Base-by-base conservation (phyloP, 345 rosid genomes). In the Gossypium longicalyx region DNA sequence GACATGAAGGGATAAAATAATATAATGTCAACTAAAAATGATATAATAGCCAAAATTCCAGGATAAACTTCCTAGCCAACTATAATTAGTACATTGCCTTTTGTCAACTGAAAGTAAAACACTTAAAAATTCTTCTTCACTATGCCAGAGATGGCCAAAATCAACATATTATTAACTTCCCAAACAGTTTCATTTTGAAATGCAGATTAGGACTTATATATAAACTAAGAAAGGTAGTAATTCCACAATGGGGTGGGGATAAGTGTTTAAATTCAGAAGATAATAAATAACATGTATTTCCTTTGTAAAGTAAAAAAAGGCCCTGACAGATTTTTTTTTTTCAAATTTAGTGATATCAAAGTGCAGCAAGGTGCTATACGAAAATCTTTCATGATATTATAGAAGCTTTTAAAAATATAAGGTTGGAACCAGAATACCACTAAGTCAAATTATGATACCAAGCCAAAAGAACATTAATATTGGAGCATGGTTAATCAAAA, bases 401-500 rank as follows among this genome's bases (percentile, higher is more conserved):
- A 60, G 65, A 66, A 77, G 76, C 78, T 79, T 77, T 49, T 68
- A 67, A 62, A 53, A 70, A 78, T 17, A 76, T 62, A 69, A 79
- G 80, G 61, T 74, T 68, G 64, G 12, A 60, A 78, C 73, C 62
- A 74, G 16, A 62, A 80, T 73, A 65, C 72, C 62, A 78, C 58
- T 75, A 63, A 63, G 77, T 41, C 78, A 53, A 73, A 72, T 67
- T 76, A 83, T 53, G 79, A 86, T 81, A 86, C 76, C 79, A 84
- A 78, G 65, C 71, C 79, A 78, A 77, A 82, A 56, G 76, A 72
- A 79, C 70, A 81, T 70, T 76, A 82, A 74, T 83, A 86, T 69
- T 58, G 79, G 72, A 85, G 75, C 86, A 89, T 75, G 80, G 85
- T 83, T 82, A 85, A 83, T 85, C 86, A 86, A 89, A 86, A 90